Base-by-base conservation (phyloP, 768 basidiomycete genomes). In the Panellus pusillus region DNA sequence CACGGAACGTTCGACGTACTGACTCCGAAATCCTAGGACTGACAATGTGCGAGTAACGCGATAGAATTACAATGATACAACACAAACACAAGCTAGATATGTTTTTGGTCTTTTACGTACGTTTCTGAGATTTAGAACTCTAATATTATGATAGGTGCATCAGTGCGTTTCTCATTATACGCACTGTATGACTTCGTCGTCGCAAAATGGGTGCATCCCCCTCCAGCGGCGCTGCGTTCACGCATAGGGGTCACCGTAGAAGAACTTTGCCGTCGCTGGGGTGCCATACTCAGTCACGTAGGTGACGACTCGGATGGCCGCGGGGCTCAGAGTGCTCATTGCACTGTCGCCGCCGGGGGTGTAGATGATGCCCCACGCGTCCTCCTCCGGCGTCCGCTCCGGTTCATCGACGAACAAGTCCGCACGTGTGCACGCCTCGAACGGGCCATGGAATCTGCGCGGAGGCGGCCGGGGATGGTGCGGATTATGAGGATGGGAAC, bases 381-480 rank as follows among this genome's bases (percentile, higher is more conserved):
- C 49, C 19, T 50, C 49, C 19, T 50, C 49, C 18, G 17, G 35
- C n/a, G 49, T 50, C 19, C 40, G 28, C 17, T 28, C 27, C 18
- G 24, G 24, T 24, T 50, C 49, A 6, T 50, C 49, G n/a, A 42
- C 18, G 31, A 42, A 32, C 2, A 50, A 13, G 13, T 50, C 49
- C 13, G 17, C 49, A 29, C 49, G 49, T 32, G 39, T 35, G 27
- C 49, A 50, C 18, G 49, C 49, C 40, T 50, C 49, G 40, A 42
- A 50, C 3, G 17, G 31, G 29, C 49, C 49, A 41, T 50, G n/a
- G 32, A 20, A 50, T 20, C 43, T 50, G 14, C 11, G 20, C 3
- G 14, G 29, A n/a, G 31, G 49, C 12, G 40, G 6, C 19, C 35
- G 18, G 49, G 40, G 49, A 50, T 29, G 11, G 49, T 50, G 29